Evolutionary conservation across 225 moss, liverwort and hornwort species (phyloP).

Genomic region (Physcomitrellopsis africana): DNA sequence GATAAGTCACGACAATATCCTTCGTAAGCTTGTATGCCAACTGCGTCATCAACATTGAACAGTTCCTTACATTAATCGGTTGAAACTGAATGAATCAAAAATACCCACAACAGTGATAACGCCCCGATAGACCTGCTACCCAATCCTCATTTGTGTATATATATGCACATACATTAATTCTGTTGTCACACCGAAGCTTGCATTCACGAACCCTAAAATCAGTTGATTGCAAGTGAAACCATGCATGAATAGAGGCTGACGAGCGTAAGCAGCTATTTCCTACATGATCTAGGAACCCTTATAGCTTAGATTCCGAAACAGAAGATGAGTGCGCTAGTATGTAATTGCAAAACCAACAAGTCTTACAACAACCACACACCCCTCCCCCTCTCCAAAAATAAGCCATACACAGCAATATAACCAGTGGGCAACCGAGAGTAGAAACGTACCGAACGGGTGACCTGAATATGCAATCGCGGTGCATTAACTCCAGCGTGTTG

Average conservation of each 20-base stretch:
- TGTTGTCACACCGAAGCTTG: constrained; percentile 19
- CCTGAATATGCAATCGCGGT: constrained; percentile 59
- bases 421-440: constrained; percentile 12
- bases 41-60: constrained; percentile 40
- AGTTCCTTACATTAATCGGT: constrained; percentile 14
- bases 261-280: background rate
- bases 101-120: constrained; percentile 10
- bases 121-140: background rate
- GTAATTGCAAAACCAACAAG: background rate
- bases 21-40: constrained; percentile 53
- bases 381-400: background rate
- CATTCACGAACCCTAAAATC: background rate
- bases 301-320: background rate
- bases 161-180: background rate
- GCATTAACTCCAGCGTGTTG: constrained; percentile 41
- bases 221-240: background rate
- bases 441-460: constrained; percentile 69
- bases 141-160: background rate
- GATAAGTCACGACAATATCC: constrained; percentile 55
- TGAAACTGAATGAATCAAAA: background rate
- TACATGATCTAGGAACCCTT: constrained; percentile 11
- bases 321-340: background rate
- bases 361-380: too few relatives aligned
- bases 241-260: background rate
- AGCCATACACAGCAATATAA: constrained; percentile 1